These are phyloP conservation scores for Thielaviopsis euricoi DNA, from an alignment of 2,329 filamentous ascomycete species.

Conservation along the genomic window DNA sequence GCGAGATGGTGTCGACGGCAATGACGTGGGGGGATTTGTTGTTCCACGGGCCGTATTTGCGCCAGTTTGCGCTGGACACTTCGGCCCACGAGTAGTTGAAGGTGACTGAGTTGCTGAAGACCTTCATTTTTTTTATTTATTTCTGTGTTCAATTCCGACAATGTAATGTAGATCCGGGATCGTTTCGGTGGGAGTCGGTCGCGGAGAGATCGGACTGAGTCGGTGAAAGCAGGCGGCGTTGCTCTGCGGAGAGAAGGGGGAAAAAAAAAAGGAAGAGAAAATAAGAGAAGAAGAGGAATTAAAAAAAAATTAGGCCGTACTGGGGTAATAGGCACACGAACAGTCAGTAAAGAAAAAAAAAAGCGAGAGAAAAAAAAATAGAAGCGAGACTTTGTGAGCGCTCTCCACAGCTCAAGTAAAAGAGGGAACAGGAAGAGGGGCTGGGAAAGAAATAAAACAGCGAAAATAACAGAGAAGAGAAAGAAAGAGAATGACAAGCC, in stretches of 20 bases:
- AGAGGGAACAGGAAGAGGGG: not conserved
- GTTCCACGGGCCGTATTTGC: constrained; percentile 98
- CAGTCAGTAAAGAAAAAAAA: not conserved
- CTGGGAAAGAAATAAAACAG: not conserved
- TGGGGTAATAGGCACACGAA: no score
- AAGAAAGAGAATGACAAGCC: not conserved
- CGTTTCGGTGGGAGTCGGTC: no score
- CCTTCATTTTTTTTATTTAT: constrained; percentile 61
- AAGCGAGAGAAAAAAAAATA: not conserved
- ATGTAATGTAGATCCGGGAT: no score
- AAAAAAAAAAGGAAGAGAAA: not conserved
- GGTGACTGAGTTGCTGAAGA: constrained; percentile 77
- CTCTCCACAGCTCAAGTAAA: not conserved
- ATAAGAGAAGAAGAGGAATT: not conserved
- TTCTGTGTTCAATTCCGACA: no score
- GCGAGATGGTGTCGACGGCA: constrained; percentile 81
- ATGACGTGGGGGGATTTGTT: constrained; percentile 95
- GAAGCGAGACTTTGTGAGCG: not conserved
- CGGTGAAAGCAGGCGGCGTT: no score
- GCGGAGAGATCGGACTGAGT: no score
- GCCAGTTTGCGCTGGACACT: constrained; percentile 94
- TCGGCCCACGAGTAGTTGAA: constrained; percentile 99
- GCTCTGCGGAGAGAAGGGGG: not conserved
- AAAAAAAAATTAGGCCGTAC: not conserved
- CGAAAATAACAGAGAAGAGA: not conserved